A percentile compares a stretch with the other conserved stretches of the same genome.
Evolutionary conservation across 176 grass and related monocot genomes (phyloP).

Genomic region (Oryza coarctata): DNA sequence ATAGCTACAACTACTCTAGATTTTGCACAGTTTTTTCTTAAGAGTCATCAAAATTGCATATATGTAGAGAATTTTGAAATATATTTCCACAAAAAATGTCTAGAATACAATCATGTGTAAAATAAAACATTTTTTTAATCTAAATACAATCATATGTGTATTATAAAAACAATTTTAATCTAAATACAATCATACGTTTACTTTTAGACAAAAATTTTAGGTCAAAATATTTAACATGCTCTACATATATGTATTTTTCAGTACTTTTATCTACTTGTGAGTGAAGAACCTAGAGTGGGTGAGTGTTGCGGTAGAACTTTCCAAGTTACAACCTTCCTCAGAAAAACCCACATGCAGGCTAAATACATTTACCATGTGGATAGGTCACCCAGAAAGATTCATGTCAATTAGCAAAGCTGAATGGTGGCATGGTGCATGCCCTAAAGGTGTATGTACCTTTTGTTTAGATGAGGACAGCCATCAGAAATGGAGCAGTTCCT

Average conservation of each 20-base stretch:
- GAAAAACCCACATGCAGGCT: background rate
- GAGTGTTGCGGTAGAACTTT: background rate
- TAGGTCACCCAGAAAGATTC: background rate
- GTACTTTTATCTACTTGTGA: background rate
- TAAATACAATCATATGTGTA: background rate
- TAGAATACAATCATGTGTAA: background rate
- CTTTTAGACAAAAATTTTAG: background rate
- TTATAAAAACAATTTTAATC: background rate
- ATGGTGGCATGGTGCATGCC: background rate
- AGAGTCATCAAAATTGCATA: background rate
- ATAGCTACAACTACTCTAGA: background rate
- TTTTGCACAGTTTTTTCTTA: background rate
- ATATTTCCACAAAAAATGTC: background rate
- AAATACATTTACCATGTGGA: background rate
- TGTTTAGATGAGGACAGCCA: slow-evolving; percentile 16
- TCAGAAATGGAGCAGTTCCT: background rate
- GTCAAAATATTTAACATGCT: background rate
- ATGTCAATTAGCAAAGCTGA: background rate
- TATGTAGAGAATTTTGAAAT: background rate
- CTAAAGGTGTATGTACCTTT: slow-evolving; percentile 4
- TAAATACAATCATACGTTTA: no score
- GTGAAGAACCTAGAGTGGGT: background rate
- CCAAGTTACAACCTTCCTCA: slow-evolving; percentile 26
- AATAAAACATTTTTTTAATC: background rate
- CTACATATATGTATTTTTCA: background rate